Percentiles rank a stretch among this genome's conserved stretches.
These are phyloP conservation scores for Debaryomycetaceae sp. DNA, from an alignment of 1,139 yeast species.

Conservation along the genomic window DNA sequence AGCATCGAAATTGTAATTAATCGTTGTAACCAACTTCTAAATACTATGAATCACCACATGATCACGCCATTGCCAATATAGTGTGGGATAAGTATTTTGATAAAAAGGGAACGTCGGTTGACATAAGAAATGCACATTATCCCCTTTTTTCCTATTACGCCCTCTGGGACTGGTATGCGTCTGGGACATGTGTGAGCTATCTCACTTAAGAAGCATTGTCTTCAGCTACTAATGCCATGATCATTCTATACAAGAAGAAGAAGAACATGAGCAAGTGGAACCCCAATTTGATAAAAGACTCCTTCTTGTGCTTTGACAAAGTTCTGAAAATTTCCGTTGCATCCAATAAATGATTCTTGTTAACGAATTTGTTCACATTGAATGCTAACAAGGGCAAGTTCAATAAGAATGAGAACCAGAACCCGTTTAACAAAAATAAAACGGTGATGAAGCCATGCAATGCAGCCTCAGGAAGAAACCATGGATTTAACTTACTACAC, in stretches of 20 bases:
- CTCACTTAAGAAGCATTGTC: conserved; percentile 17
- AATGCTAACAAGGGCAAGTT: conserved; percentile 84
- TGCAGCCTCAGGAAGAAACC: conserved; percentile 88
- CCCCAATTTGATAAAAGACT: conserved; percentile 84
- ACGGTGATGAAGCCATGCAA: conserved; percentile 72
- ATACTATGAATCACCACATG: background rate
- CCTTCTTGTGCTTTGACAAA: conserved; percentile 87
- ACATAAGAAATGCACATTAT: background rate
- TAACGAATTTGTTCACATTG: conserved; percentile 69
- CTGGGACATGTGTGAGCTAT: too few relatives aligned
- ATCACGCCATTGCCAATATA: background rate
- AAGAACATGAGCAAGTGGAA: conserved; percentile 90
- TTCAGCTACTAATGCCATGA: conserved; percentile 85
- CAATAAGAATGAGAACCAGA: conserved; percentile 86
- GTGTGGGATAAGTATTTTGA: background rate
- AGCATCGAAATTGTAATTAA: background rate
- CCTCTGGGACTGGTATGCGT: too few relatives aligned
- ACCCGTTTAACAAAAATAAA: conserved; percentile 80
- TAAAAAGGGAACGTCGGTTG: background rate
- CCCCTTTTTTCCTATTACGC: too few relatives aligned
- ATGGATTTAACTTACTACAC: conserved; percentile 87
- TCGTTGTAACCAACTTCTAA: background rate
- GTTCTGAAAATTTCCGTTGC: conserved; percentile 98
- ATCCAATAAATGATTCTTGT: conserved; percentile 83
- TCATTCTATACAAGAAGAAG: conserved; percentile 94